Conservation (phyloP, 768 basidiomycete species). For the Clitopilus passeckerianus region DNA sequence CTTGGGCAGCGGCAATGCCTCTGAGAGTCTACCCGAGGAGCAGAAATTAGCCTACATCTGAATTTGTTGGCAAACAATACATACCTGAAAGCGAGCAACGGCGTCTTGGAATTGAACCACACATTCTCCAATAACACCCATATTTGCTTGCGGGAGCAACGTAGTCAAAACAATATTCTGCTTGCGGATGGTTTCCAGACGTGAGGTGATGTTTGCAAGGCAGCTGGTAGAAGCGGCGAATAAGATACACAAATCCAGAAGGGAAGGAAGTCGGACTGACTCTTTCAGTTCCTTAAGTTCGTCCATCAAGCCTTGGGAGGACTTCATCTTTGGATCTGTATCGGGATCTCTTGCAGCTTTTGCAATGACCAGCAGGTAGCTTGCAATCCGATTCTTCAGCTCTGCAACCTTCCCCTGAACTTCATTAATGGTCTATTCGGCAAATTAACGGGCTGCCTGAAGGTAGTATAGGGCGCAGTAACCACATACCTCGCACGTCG, state of each 20-base stretch:
- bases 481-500: neutral
- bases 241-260: neutral
- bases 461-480: too few species aligned
- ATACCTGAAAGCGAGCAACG: neutral
- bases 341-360: neutral
- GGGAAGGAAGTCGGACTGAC: neutral
- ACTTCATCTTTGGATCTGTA: neutral
- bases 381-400: slow-evolving; percentile 1
- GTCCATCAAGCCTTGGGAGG: neutral
- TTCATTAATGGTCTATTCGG: neutral
- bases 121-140: neutral
- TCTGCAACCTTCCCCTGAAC: neutral
- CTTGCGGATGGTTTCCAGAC: neutral
- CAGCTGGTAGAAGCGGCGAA: neutral
- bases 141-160: neutral
- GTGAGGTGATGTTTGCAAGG: neutral
- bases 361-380: neutral
- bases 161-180: neutral
- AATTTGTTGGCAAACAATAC: neutral
- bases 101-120: neutral
- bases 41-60: neutral
- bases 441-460: neutral
- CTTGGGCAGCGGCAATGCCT: neutral
- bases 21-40: neutral
- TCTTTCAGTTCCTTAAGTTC: neutral